Percentiles rank a stretch among this genome's conserved stretches.
phyloP scores from a whole-genome alignment of 2,329 filamentous ascomycete genomes.

The Alternaria triticimaculans region DNA sequence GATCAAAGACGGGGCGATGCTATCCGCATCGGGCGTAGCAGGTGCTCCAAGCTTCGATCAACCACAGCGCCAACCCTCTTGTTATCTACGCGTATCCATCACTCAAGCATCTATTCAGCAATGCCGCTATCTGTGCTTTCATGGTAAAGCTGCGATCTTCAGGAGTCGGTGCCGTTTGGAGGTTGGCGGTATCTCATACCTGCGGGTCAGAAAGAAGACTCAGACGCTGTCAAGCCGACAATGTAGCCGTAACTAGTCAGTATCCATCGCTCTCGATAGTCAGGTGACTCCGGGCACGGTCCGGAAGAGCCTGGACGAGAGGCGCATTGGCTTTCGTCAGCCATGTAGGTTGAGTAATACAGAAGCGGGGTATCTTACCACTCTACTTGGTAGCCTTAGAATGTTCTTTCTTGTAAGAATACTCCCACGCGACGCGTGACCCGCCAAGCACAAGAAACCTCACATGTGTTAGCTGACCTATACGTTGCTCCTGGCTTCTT shows the following conservation, averaged over 20 bases:
- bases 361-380: constrained; percentile 19
- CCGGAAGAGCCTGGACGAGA: background rate
- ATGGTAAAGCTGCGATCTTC: background rate
- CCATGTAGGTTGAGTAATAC: constrained; percentile 4
- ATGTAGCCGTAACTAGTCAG: background rate
- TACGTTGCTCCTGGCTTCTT: background rate
- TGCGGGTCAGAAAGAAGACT: background rate
- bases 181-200: background rate
- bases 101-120: background rate
- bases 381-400: background rate
- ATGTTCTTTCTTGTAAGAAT: background rate
- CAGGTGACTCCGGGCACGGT: background rate
- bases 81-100: background rate
- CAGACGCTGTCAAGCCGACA: background rate
- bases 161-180: background rate
- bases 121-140: background rate
- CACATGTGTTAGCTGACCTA: background rate
- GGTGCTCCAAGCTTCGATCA: background rate
- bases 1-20: background rate
- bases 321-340: constrained; percentile 17
- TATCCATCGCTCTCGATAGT: background rate
- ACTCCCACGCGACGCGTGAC: constrained; percentile 1
- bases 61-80: background rate
- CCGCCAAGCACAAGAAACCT: background rate
- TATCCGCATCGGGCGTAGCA: background rate